Percentiles rank a stretch among this genome's conserved stretches.
Evolutionary conservation across 2,329 filamentous ascomycete genomes (phyloP).

Genomic region (Ophiostoma fasciatum): DNA sequence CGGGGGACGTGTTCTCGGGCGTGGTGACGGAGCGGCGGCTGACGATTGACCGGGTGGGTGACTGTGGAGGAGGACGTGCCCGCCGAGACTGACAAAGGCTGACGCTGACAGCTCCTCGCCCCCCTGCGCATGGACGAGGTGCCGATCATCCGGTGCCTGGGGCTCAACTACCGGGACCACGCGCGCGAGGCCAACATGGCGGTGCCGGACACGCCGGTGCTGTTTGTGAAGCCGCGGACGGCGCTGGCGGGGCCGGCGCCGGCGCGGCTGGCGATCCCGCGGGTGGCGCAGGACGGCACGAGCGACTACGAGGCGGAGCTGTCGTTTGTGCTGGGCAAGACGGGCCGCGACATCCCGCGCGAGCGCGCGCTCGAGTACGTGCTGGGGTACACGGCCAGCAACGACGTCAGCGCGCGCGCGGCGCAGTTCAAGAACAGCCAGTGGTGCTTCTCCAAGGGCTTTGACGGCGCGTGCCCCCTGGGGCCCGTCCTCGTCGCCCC

Average conservation of each 20-base stretch:
- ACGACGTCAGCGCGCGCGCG: constrained; percentile 23
- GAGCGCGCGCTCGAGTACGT: constrained; percentile 24
- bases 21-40: constrained; percentile 18
- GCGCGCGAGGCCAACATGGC: constrained; percentile 23
- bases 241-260: constrained; percentile 20
- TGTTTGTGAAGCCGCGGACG: constrained; percentile 25
- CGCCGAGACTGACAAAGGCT: too few relatives aligned
- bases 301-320: constrained; percentile 27
- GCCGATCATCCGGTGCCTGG: constrained; percentile 28
- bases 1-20: constrained; percentile 21
- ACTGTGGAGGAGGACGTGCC: too few relatives aligned
- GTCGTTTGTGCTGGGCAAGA: constrained; percentile 21
- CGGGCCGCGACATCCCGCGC: constrained; percentile 22
- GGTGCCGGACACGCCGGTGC: constrained; percentile 20
- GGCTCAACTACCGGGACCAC: constrained; percentile 29
- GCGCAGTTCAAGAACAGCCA: constrained; percentile 24
- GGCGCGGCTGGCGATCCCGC: constrained; percentile 17
- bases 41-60: constrained; percentile 10
- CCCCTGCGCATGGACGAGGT: constrained; percentile 21
- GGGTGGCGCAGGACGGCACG: constrained; percentile 20
- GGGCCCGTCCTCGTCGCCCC: constrained; percentile 22
- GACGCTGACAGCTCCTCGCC: constrained; percentile 15
- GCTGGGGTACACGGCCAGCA: constrained; percentile 23
- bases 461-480: constrained; percentile 25
- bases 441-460: constrained; percentile 25